A percentile compares a stretch with the other conserved stretches of the same genome.
These are phyloP conservation scores for Epichloe bromicola DNA, from an alignment of 2,329 filamentous ascomycete species.

Conservation along the genomic window DNA sequence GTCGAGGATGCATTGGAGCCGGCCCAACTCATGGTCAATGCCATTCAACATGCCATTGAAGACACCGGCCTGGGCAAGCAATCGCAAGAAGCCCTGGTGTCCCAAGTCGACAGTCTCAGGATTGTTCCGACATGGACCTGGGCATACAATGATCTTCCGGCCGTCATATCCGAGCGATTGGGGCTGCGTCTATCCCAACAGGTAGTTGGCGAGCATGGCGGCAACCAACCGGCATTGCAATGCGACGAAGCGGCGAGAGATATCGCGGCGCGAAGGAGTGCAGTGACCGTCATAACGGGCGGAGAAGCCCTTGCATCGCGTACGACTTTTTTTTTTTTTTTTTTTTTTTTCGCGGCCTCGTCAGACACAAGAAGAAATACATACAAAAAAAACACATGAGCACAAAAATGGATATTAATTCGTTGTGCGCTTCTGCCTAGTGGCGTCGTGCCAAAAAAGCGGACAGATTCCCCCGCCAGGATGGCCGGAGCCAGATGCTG, in stretches of 20 bases:
- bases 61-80: conserved; percentile 27
- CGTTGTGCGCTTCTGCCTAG: conserved; percentile 1
- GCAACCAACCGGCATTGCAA: conserved; percentile 47
- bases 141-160: conserved; percentile 47
- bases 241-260: conserved; percentile 51
- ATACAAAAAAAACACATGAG: too few relatives aligned
- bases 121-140: conserved; percentile 54
- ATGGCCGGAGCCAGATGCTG: conserved; percentile 40
- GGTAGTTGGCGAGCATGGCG: conserved; percentile 44
- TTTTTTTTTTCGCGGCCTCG: too few relatives aligned
- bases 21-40: conserved; percentile 42
- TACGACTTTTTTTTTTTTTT: conserved; percentile 13
- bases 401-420: not conserved
- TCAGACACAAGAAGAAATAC: too few relatives aligned
- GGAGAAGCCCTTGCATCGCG: conserved; percentile 51
- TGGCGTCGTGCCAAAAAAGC: conserved; percentile 21
- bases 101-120: conserved; percentile 41
- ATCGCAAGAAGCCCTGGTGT: not conserved
- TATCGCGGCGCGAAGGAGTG: conserved; percentile 38
- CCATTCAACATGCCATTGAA: conserved; percentile 36
- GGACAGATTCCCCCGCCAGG: conserved; percentile 35
- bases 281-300: conserved; percentile 46
- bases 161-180: conserved; percentile 36
- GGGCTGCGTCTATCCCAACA: conserved; percentile 33
- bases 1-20: conserved; percentile 42